phyloP scores from a whole-genome alignment of 2,329 filamentous ascomycete species.

The Botrytis sinoallii region DNA sequence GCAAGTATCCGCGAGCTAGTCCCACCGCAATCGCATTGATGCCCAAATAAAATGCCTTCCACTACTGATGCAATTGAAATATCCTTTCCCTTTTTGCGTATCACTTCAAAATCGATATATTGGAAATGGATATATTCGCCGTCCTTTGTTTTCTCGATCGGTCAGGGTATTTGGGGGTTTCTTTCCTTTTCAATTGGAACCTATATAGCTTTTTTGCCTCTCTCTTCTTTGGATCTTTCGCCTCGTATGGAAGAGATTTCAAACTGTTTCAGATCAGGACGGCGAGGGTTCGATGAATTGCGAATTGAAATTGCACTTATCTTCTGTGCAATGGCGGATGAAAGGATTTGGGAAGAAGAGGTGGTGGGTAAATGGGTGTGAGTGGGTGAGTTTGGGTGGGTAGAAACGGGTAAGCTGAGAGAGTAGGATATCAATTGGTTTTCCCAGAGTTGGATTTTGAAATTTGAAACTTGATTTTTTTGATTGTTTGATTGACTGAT shows the following conservation, averaged over 20 bases:
- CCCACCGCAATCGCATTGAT: slow-evolving; percentile 34
- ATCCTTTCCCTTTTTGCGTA: slow-evolving; percentile 18
- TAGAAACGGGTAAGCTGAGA: not conserved
- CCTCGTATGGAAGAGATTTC: not conserved
- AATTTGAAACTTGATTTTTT: not conserved
- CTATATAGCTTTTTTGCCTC: not conserved
- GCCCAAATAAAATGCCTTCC: slow-evolving; percentile 28
- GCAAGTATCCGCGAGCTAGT: slow-evolving; percentile 33
- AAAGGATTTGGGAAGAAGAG: slow-evolving; percentile 4
- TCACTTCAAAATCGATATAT: slow-evolving; percentile 22
- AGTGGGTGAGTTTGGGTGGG: slow-evolving; percentile 9
- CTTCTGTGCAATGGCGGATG: slow-evolving; percentile 14
- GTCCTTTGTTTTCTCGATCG: slow-evolving; percentile 11
- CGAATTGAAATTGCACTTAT: slow-evolving; percentile 17
- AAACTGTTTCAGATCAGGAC: not conserved
- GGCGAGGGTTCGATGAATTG: slow-evolving; percentile 5
- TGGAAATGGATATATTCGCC: slow-evolving; percentile 20
- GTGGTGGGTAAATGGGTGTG: not conserved
- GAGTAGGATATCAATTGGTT: slow-evolving; percentile 9
- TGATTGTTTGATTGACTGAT: not conserved
- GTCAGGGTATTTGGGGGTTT: slow-evolving; percentile 7
- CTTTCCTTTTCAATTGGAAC: not conserved
- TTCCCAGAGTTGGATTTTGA: not conserved
- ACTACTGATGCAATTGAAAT: slow-evolving; percentile 18
- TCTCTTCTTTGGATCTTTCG: not conserved